These are phyloP conservation scores for Pyrenophora graminea DNA, from an alignment of 2,329 filamentous ascomycete genomes.

Conservation along the genomic window DNA sequence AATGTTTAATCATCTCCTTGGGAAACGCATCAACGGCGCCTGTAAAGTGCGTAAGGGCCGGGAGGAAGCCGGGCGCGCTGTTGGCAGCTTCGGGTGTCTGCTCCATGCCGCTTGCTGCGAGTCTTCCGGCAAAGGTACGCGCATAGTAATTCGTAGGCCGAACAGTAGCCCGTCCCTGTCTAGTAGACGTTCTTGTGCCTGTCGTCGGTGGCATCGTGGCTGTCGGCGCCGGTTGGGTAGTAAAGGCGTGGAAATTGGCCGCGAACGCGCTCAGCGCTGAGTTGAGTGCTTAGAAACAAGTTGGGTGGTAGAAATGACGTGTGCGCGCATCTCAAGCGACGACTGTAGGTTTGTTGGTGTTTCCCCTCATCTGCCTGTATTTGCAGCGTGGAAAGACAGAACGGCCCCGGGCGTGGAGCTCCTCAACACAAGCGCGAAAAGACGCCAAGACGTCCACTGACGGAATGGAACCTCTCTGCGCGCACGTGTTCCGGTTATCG, in stretches of 20 bases:
- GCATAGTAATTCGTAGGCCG: constrained; percentile 58
- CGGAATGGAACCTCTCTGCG: constrained; percentile 14
- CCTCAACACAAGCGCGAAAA: constrained; percentile 17
- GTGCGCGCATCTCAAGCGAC: constrained; percentile 36
- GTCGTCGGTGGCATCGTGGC: constrained; percentile 43
- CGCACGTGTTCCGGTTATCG: constrained; percentile 18
- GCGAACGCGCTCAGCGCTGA: constrained; percentile 27
- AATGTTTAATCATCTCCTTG: constrained; percentile 92
- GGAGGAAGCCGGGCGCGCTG: constrained; percentile 60
- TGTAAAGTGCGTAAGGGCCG: constrained; percentile 75
- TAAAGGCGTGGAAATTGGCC: constrained; percentile 19
- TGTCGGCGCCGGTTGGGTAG: constrained; percentile 22
- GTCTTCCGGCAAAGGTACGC: constrained; percentile 50
- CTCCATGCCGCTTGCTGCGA: constrained; percentile 42
- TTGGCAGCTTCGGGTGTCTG: constrained; percentile 45
- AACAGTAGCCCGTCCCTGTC: constrained; percentile 53
- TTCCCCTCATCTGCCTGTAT: constrained; percentile 23
- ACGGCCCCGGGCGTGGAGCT: constrained; percentile 15
- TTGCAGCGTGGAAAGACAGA: constrained; percentile 8
- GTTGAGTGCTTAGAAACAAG: constrained; percentile 19
- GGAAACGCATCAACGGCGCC: constrained; percentile 91
- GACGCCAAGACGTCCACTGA: constrained; percentile 27
- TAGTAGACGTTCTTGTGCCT: constrained; percentile 48
- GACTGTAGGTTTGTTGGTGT: constrained; percentile 27
- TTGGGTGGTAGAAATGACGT: constrained; percentile 25